A percentile compares a stretch with the other conserved stretches of the same genome.
These are phyloP conservation scores for Pseudogymnoascus sp. DNA, from an alignment of 2,329 filamentous ascomycete species.

Conservation along the genomic window DNA sequence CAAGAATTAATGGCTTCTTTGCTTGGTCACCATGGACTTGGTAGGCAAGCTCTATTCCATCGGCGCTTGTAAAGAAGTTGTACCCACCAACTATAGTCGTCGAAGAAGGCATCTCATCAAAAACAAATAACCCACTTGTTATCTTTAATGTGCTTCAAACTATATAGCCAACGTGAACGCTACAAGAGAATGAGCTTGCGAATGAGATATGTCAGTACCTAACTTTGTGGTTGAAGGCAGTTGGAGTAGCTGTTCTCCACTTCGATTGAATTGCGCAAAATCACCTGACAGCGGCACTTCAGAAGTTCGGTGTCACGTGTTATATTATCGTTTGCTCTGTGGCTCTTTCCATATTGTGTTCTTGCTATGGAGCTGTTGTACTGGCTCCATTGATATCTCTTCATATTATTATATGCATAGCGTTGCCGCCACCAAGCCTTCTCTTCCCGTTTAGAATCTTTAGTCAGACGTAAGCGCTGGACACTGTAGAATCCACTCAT, in stretches of 20 bases:
- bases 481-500: constrained; percentile 9
- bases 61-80: not conserved
- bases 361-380: not conserved
- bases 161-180: not conserved
- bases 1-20: constrained; percentile 11
- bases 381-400: not conserved
- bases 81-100: not conserved
- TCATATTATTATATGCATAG: not conserved
- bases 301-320: not conserved
- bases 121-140: not conserved
- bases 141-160: not conserved
- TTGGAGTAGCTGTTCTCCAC: not conserved
- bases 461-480: not conserved
- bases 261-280: not conserved
- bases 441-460: not conserved
- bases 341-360: not conserved
- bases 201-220: not conserved
- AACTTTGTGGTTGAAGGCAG: not conserved
- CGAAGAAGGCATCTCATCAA: not conserved
- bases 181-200: not conserved
- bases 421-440: not conserved
- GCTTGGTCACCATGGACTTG: not conserved
- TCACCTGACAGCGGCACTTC: not conserved
- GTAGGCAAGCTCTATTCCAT: not conserved
- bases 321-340: not conserved